Base-by-base conservation (phyloP, 352 stramenopile species). In the Phytophthora sojae region DNA sequence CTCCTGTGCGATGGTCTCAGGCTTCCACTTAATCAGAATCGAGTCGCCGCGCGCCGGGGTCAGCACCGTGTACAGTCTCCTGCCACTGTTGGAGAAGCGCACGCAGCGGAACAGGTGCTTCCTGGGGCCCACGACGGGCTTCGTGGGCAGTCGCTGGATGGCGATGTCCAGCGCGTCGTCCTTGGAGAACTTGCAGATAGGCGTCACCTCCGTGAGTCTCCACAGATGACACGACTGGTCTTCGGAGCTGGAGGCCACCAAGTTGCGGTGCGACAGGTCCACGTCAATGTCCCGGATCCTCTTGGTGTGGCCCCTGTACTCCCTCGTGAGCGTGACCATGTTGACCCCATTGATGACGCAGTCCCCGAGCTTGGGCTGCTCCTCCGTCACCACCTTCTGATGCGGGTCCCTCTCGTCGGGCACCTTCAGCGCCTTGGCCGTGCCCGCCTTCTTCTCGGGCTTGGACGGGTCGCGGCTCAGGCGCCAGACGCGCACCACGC, bases 61-160 rank as follows among this genome's bases (percentile, higher is more conserved):
- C 25, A 96, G 70, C 55, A 95, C 84, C 11, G 89, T 96, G 67
- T 84, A 94, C 25, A 96, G 72, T 39, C 67, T 63, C 57, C 87
- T 81, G 11, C 89, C 89, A 54, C 81, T 84, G 49, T 90, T 89
- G 0, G 89, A 69, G 50, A 96, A 96, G 17, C 86, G 81, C 45
- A 88, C 89, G 47, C 89, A 96, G 15, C 89, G 87, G 50, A 96
- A 96, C 64, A 95, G 69, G 62, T 96, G 89, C 71, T 94, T 96
- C 15, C 75, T 73, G 4, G 72, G 71, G 2, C 85, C 83, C 6
- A 71, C 25, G 1, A 76, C 64, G 1, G 76, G 73, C 42, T 90
- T 90, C 4, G 73, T 70, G 8, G 73, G 68, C 7, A 95, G 79
- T 50, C 69, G 57, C 50, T 92, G 74, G 55, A 84, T 83, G 0